phyloP scores from a whole-genome alignment of 306 rosid genomes.

The Citrullus mucosospermus region DNA sequence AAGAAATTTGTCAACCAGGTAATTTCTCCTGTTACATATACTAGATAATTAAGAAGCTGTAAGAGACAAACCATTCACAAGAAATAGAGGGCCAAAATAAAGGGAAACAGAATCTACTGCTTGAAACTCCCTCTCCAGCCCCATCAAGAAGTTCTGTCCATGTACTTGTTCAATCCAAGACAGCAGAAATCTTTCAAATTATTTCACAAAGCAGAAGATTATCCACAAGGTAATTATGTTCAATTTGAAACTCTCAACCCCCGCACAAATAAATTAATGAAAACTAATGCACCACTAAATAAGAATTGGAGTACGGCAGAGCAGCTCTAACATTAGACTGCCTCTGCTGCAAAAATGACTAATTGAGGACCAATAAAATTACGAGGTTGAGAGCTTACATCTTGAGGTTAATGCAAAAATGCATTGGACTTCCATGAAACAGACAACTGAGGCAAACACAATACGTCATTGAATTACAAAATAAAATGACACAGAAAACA shows the following conservation, averaged over 20 bases:
- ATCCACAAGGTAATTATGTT: neutral
- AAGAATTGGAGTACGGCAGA: neutral
- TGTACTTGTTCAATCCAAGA: neutral
- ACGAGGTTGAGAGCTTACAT: neutral
- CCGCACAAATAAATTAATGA: neutral
- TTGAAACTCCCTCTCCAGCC: neutral
- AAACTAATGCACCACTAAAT: neutral
- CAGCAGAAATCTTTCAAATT: neutral
- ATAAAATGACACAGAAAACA: neutral
- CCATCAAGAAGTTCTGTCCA: neutral
- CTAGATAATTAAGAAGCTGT: neutral
- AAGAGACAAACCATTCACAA: neutral
- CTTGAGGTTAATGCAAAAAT: neutral
- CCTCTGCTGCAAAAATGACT: neutral
- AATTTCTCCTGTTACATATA: neutral
- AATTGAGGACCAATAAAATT: neutral
- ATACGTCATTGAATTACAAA: neutral
- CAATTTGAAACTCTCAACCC: neutral
- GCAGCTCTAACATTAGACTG: neutral
- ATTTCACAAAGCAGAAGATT: neutral
- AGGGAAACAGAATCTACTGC: neutral
- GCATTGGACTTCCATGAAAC: neutral
- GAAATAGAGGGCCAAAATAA: neutral
- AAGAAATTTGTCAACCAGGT: neutral
- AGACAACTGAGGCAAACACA: neutral